Base-by-base conservation (phyloP, 441 rosid genomes). In the Eruca vesicaria region DNA sequence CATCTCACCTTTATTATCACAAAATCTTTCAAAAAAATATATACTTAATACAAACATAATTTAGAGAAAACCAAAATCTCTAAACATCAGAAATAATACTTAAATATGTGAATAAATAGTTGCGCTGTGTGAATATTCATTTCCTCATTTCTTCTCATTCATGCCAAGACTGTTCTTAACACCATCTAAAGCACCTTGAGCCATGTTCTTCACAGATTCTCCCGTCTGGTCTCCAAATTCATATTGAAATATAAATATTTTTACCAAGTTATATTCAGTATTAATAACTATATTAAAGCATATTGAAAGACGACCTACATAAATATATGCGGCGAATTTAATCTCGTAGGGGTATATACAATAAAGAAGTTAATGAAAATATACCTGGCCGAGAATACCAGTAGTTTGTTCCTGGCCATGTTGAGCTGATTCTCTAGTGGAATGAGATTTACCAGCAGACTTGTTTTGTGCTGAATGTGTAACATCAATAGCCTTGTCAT, bases 141-240 rank as follows among this genome's bases (percentile, higher is more conserved):
- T 70, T 57, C 10, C 23, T 77, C 68, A 77, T 65, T 79, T 79
- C 82, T 75, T 79, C 57, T 79, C 82, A 16, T 71, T 70, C 57
- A 82, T 74, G 18, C 85, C 85, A 53, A 82, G 72, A 31, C 77
- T 77, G 78, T 74, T 80, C 70, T 82, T 82, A 18, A 82, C 83
- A 23, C 78, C 78, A 6, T 77, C 83, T 5, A 73, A 41, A 35
- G 85, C 85, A 55, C 81, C 83, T 6, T 82, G 85, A 48, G 85
- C 85, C 79, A 82, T 74, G 78, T 74, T 63, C 73, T 66, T 82
- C 73, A 82, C 70, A 9, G 53, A 56, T 63, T 82, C 85, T 23
- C 81, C 85, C 1, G 81, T 80, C 82, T 80, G 61, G 9, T 41
- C 50, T 26, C 70, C 53, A 57, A n/a, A 50, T 2, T 16, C 56